Evolutionary conservation across 192 early-diverging fungal species (phyloP).

Genomic region (Coemansia sp.): DNA sequence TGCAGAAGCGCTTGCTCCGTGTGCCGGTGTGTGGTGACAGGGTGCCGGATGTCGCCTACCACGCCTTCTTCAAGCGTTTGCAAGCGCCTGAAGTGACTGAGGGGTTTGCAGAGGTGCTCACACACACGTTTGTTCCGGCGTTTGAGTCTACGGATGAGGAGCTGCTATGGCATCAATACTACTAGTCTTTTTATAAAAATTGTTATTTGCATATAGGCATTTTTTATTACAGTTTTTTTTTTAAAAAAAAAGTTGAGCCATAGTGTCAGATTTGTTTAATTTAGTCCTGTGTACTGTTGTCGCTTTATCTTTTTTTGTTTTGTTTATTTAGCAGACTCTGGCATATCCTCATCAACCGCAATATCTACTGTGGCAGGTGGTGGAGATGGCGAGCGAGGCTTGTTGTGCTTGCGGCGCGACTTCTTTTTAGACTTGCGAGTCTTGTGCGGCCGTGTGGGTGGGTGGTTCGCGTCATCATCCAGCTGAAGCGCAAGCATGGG

Average conservation of each 20-base stretch:
- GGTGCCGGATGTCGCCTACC: slow-evolving; percentile 42
- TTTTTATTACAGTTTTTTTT: too few species aligned
- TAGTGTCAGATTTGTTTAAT: too few species aligned
- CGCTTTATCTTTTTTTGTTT: too few species aligned
- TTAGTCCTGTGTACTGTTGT: too few species aligned
- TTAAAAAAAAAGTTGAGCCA: too few species aligned
- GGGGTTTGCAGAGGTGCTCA: slow-evolving; percentile 22
- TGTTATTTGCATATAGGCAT: too few species aligned
- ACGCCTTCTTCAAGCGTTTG: slow-evolving; percentile 45
- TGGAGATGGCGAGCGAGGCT: slow-evolving; percentile 23
- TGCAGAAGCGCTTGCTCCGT: background rate
- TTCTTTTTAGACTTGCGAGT: slow-evolving; percentile 23
- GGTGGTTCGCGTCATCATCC: slow-evolving; percentile 29
- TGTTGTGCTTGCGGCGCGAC: slow-evolving; percentile 8
- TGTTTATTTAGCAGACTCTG: background rate
- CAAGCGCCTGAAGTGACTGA: slow-evolving; percentile 14
- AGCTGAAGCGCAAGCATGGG: slow-evolving; percentile 75
- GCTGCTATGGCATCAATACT: slow-evolving; percentile 38
- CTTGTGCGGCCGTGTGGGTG: slow-evolving; percentile 3
- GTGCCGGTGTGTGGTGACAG: slow-evolving; percentile 11
- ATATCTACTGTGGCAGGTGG: slow-evolving; percentile 36
- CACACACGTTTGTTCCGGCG: slow-evolving; percentile 25
- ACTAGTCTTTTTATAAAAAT: background rate
- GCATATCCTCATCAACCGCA: slow-evolving; percentile 50
- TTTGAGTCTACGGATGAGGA: slow-evolving; percentile 30